These are phyloP conservation scores for Gomphus bonarii DNA, from an alignment of 1,284 basidiomycete genomes.

Conservation along the genomic window DNA sequence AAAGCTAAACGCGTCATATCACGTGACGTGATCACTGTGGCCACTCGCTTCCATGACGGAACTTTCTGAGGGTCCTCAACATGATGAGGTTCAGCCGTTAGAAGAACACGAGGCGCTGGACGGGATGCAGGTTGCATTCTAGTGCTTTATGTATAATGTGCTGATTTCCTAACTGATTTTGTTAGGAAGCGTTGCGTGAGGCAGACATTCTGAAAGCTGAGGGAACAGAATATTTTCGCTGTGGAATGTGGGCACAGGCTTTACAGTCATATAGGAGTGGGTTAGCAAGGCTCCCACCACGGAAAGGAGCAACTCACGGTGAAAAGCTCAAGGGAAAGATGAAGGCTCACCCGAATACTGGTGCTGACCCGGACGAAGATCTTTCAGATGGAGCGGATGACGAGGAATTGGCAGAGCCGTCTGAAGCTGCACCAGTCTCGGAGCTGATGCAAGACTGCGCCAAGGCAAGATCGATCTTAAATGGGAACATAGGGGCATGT, in stretches of 20 bases:
- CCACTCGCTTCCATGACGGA: not conserved
- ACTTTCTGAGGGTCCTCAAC: not conserved
- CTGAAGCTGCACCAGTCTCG: constrained; percentile 13
- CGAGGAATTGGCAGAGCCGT: constrained; percentile 6
- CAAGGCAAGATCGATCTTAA: constrained; percentile 54
- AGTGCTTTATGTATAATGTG: not conserved
- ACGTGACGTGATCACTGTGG: not conserved
- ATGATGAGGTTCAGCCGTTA: not conserved
- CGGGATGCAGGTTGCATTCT: not conserved
- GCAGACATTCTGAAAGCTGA: constrained; percentile 53
- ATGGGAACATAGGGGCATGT: constrained; percentile 77
- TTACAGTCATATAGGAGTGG: constrained; percentile 51
- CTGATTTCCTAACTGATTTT: not conserved
- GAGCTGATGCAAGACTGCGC: constrained; percentile 35
- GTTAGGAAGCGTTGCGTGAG: constrained; percentile 33
- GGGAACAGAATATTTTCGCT: constrained; percentile 43
- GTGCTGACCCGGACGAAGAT: constrained; percentile 22
- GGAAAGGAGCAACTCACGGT: constrained; percentile 15
- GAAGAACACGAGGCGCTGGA: not conserved
- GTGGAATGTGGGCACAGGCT: constrained; percentile 53
- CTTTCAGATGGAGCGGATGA: constrained; percentile 21
- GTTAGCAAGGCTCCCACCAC: constrained; percentile 45
- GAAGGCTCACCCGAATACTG: constrained; percentile 22
- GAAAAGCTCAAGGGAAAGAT: not conserved
- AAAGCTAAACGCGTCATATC: not conserved